phyloP scores from a whole-genome alignment of 1,284 basidiomycete genomes.

The Chondrostereum purpureum region DNA sequence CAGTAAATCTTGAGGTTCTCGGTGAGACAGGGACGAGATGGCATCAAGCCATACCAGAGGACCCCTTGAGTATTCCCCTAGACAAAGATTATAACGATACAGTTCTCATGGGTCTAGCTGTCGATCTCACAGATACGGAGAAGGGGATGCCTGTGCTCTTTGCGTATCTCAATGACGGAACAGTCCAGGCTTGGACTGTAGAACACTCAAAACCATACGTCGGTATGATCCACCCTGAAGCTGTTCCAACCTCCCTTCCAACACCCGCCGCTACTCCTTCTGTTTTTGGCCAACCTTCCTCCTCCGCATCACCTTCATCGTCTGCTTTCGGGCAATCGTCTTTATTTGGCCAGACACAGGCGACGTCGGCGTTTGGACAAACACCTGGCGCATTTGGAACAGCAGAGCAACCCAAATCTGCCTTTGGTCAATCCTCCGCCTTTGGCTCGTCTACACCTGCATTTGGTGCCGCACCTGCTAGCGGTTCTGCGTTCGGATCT shows the following conservation, averaged over 20 bases:
- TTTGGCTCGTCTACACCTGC: constrained; percentile 8
- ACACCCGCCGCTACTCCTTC: constrained; percentile 16
- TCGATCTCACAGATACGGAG: constrained; percentile 60
- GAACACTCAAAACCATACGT: constrained; percentile 56
- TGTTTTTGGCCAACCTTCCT: constrained; percentile 18
- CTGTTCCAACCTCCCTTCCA: constrained; percentile 21
- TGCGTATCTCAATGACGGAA: constrained; percentile 77
- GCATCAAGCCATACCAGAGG: constrained; percentile 71
- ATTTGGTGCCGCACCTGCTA: not conserved
- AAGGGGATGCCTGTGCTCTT: constrained; percentile 68
- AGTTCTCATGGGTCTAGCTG: constrained; percentile 58
- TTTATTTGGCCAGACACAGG: constrained; percentile 6
- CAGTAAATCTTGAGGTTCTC: constrained; percentile 71
- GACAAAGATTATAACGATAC: constrained; percentile 71
- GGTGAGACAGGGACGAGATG: constrained; percentile 50
- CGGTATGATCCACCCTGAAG: constrained; percentile 38
- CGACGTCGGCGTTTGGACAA: constrained; percentile 8
- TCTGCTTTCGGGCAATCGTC: constrained; percentile 19
- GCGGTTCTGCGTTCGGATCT: constrained; percentile 7
- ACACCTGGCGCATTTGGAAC: too few relatives aligned
- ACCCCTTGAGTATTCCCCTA: constrained; percentile 68
- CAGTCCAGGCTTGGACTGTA: constrained; percentile 69
- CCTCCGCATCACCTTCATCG: constrained; percentile 14
- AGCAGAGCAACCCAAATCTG: too few relatives aligned
- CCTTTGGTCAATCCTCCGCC: constrained; percentile 1